phyloP scores from a whole-genome alignment of 2,329 filamentous ascomycete species.

The Colletotrichum abscissum region DNA sequence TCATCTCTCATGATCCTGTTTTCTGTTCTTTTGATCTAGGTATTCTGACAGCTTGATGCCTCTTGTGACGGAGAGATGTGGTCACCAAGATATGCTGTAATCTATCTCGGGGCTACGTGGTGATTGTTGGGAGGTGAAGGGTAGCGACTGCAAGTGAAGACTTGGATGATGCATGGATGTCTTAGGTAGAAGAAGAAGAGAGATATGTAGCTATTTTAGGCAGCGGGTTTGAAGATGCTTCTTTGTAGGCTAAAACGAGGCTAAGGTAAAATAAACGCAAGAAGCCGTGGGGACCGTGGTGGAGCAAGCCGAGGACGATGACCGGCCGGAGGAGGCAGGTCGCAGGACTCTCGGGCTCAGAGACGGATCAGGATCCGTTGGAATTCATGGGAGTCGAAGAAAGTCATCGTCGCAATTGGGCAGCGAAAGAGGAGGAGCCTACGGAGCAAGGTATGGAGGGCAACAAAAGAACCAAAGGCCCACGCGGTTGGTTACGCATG shows the following conservation, averaged over 20 bases:
- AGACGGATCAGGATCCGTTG: background rate
- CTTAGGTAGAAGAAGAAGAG: background rate
- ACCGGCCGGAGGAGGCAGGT: background rate
- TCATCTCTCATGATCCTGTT: background rate
- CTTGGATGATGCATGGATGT: background rate
- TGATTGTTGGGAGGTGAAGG: background rate
- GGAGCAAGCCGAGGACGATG: background rate
- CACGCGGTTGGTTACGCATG: slow-evolving; percentile 9
- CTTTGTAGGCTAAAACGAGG: background rate
- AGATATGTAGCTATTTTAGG: background rate
- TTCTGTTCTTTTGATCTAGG: background rate
- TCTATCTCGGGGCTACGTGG: background rate
- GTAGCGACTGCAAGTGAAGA: background rate
- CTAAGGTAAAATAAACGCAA: background rate
- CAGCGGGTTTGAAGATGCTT: background rate
- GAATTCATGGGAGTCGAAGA: background rate
- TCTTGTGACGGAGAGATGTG: no score
- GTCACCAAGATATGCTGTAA: no score
- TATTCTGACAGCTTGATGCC: no score
- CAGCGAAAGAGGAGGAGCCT: background rate
- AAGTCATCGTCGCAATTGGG: background rate
- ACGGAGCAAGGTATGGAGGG: no score
- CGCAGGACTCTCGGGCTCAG: background rate
- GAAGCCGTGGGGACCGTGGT: background rate
- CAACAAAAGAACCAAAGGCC: background rate